Evolutionary conservation across 2,329 filamentous ascomycete species (phyloP).

Genomic region (Aspergillus sergii): DNA sequence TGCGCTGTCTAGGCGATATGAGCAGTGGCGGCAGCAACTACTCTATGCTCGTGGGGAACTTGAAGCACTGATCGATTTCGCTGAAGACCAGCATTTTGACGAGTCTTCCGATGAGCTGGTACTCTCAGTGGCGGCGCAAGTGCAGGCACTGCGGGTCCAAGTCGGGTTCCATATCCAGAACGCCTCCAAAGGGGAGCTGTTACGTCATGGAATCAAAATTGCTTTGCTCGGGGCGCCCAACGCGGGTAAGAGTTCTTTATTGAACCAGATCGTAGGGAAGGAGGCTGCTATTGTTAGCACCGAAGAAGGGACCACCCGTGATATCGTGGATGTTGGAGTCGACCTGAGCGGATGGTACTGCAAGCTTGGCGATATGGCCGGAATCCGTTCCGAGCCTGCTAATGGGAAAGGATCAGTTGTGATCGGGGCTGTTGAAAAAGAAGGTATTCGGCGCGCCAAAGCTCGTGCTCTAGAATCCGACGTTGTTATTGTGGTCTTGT

Average conservation of each 20-base stretch:
- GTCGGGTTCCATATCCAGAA: conserved; percentile 74
- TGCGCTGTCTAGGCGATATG: conserved; percentile 73
- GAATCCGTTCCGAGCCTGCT: conserved; percentile 62
- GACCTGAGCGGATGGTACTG: conserved; percentile 90
- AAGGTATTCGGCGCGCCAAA: conserved; percentile 87
- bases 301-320: conserved; percentile 90
- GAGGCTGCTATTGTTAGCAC: conserved; percentile 94
- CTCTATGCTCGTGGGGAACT: conserved; percentile 84
- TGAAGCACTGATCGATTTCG: conserved; percentile 95
- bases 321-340: conserved; percentile 88
- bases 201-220: conserved; percentile 82
- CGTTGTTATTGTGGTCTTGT: conserved; percentile 78
- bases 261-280: conserved; percentile 86
- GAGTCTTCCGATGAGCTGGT: conserved; percentile 77
- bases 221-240: conserved; percentile 90
- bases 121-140: conserved; percentile 66
- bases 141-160: conserved; percentile 61
- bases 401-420: conserved; percentile 16
- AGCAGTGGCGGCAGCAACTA: conserved; percentile 75
- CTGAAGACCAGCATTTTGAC: conserved; percentile 96
- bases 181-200: conserved; percentile 77
- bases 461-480: conserved; percentile 81
- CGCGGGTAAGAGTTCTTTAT: conserved; percentile 88
- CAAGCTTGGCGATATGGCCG: conserved; percentile 93
- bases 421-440: conserved; percentile 78